Evolutionary conservation across 73 alveolate species (phyloP), one percentile per base, ranked within the genome.

Genomic region (Tetrahymena malaccensis): DNA sequence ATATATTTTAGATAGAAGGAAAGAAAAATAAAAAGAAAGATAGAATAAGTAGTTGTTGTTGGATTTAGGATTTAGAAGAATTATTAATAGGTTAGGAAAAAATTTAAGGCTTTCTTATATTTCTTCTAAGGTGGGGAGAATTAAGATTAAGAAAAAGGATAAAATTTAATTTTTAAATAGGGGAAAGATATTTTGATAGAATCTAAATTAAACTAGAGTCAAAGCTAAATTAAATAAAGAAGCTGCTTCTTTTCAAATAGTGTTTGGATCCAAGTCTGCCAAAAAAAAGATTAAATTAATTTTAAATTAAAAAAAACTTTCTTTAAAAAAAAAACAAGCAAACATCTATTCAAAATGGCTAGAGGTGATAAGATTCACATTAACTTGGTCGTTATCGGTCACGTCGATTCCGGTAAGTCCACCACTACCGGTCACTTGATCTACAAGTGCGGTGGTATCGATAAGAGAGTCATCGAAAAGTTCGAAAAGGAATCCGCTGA

Each of bases 401-500:
- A 98, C 97, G 99, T 97, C 98, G 98, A 98, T 96, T 98, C 99
- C 44, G 99, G 99, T 40, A 99, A 99, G 96, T 99, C 99, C 40
- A 99, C 99, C 97, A 94, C 99, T 96, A 97, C 99, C 38, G 99
- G 99, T 34, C 99, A 98, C 98, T 96, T 99, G 97, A 96, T 99
- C 96, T 99, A 98, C 99, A 94, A 96, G 97, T 94, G 98, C 96
- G 99, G 99, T 58, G 99, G 99, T 97, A 98, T 99, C 98, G 99
- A 97, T 95, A 97, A 97, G 98, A 96, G 99, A 97, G 98, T 98
- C 96, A 94, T 98, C 97, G 99, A 97, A 98, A 98, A 98, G 98
- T 98, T 97, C 98, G 99, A 99, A 98, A 97, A 97, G 97, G 99
- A 99, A 98, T 98, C 99, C 96, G 97, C 95, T 94, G 99, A 98